A percentile compares a stretch with the other conserved stretches of the same genome.
Conservation (phyloP, 306 rosid genomes). For the Casuarina cunninghamiana region DNA sequence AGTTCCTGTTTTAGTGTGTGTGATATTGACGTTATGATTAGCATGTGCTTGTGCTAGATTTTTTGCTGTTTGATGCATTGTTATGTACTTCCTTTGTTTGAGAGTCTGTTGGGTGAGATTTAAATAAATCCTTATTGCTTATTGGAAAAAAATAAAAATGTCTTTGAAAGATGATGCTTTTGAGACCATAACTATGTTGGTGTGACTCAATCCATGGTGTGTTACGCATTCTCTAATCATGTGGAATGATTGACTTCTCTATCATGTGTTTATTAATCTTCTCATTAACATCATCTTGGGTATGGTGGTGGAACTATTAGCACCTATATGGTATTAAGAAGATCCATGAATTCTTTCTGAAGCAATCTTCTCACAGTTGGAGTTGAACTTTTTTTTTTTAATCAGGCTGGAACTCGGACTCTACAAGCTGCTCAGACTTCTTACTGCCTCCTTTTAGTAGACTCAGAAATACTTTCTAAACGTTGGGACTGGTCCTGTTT, state of each 20-base stretch:
- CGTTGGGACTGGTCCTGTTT: conserved; percentile 87
- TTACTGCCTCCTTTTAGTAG: conserved; percentile 62
- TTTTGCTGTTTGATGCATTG: too few species aligned
- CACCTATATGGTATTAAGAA: not conserved
- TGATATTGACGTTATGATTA: too few species aligned
- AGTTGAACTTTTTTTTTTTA: not conserved
- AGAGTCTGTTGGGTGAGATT: not conserved
- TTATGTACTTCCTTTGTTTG: too few species aligned
- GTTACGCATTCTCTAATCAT: not conserved
- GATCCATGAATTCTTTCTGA: not conserved
- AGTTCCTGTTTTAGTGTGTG: too few species aligned
- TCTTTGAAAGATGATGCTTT: not conserved
- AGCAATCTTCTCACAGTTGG: not conserved
- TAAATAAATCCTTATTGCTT: not conserved
- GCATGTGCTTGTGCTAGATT: too few species aligned
- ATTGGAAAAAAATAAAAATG: too few species aligned
- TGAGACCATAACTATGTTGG: too few species aligned
- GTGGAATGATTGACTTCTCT: not conserved
- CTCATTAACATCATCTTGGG: not conserved
- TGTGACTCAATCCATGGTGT: not conserved
- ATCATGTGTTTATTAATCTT: not conserved
- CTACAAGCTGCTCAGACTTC: conserved; percentile 57
- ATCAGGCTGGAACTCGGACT: conserved; percentile 41
- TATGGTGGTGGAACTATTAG: not conserved
- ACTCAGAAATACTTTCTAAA: conserved; percentile 56